These are phyloP conservation scores for Moniliophthora roreri DNA, from an alignment of 1,284 basidiomycete genomes.

Conservation along the genomic window DNA sequence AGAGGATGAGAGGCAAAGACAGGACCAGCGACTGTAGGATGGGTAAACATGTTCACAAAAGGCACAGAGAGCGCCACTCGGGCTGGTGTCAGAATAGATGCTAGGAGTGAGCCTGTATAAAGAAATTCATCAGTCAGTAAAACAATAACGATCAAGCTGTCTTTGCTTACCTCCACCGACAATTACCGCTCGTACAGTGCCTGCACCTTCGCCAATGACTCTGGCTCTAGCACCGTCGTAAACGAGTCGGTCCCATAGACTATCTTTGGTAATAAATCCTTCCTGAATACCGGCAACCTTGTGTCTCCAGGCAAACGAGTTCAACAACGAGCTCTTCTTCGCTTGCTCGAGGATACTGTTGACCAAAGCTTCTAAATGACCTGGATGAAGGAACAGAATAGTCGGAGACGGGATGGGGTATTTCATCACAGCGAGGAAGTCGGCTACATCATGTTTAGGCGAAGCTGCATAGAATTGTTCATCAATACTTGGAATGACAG, in stretches of 20 bases:
- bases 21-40: conserved; percentile 65
- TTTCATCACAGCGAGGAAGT: conserved; percentile 44
- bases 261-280: conserved; percentile 72
- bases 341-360: conserved; percentile 52
- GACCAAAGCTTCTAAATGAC: conserved; percentile 54
- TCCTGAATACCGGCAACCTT: conserved; percentile 64
- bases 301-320: conserved; percentile 68
- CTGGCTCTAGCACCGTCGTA: conserved; percentile 64
- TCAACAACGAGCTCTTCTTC: conserved; percentile 49
- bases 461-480: conserved; percentile 15
- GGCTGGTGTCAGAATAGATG: conserved; percentile 48
- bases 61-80: conserved; percentile 73
- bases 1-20: conserved; percentile 72
- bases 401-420: conserved; percentile 70
- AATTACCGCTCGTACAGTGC: conserved; percentile 59
- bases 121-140: conserved; percentile 9
- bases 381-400: conserved; percentile 59
- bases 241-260: conserved; percentile 75
- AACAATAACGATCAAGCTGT: conserved; percentile 6
- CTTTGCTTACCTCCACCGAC: conserved; percentile 66
- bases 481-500: background rate
- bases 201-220: conserved; percentile 57
- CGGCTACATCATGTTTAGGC: conserved; percentile 36
- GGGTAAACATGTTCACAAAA: conserved; percentile 58
- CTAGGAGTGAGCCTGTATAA: conserved; percentile 33